These are phyloP conservation scores for Vaccinium macrocarpon DNA, from an alignment of 148 eudicot species.

Conservation along the genomic window DNA sequence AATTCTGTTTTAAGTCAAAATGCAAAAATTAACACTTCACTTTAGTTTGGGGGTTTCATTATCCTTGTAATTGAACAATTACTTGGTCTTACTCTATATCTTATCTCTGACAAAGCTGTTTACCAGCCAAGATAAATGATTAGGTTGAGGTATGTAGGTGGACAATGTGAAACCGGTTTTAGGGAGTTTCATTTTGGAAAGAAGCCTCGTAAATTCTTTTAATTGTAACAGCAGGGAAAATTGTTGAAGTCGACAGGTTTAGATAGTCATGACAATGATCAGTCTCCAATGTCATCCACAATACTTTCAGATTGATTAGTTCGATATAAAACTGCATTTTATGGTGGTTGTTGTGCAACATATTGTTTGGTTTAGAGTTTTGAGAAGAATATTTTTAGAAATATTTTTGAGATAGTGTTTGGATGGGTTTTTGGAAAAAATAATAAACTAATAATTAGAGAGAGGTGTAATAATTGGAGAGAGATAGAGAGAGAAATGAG, in stretches of 20 bases:
- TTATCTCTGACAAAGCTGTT: background rate
- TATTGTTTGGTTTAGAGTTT: too few species aligned
- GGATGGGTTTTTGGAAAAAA: too few species aligned
- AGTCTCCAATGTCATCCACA: background rate
- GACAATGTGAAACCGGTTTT: background rate
- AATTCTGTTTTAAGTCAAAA: background rate
- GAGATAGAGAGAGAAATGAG: too few species aligned
- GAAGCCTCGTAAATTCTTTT: background rate
- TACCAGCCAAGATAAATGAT: background rate
- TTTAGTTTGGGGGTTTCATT: background rate
- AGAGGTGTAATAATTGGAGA: too few species aligned
- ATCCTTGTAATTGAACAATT: background rate
- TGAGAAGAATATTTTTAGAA: too few species aligned
- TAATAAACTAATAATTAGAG: too few species aligned
- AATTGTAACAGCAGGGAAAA: background rate
- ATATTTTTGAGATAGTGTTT: too few species aligned
- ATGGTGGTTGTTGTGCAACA: background rate
- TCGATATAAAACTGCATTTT: background rate
- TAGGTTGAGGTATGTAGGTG: background rate
- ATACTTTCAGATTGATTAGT: background rate
- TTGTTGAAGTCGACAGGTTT: background rate
- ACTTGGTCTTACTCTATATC: background rate
- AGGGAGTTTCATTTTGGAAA: background rate
- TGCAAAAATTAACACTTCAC: background rate
- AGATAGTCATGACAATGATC: background rate